phyloP scores from a whole-genome alignment of 2,329 filamentous ascomycete genomes.

The Nothomitra cinnamomea region DNA sequence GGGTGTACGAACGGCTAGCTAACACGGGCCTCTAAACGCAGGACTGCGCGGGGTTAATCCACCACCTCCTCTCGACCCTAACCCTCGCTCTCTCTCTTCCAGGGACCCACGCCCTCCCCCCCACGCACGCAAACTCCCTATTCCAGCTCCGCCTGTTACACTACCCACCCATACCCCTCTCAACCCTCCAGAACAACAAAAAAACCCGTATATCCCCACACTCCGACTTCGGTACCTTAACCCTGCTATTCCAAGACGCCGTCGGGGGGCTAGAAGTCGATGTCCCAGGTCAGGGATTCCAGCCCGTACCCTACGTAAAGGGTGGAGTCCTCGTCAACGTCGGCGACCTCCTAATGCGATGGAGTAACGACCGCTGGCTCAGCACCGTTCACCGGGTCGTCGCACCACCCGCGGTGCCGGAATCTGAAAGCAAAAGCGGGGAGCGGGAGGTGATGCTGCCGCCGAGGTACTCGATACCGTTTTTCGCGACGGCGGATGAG shows the following conservation, averaged over 20 bases:
- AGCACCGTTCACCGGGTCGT: conserved; percentile 83
- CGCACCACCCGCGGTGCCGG: conserved; percentile 43
- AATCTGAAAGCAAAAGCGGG: conserved; percentile 9
- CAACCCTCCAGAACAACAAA: conserved; percentile 43
- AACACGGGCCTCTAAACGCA: conserved; percentile 28
- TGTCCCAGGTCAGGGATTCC: neutral
- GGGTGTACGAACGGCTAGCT: neutral
- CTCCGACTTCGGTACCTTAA: conserved; percentile 40
- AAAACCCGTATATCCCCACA: conserved; percentile 67
- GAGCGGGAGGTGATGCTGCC: conserved; percentile 15
- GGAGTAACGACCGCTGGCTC: conserved; percentile 64
- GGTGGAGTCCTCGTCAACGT: conserved; percentile 5
- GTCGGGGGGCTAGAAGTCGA: conserved; percentile 6
- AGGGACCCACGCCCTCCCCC: conserved; percentile 46
- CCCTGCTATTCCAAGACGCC: conserved; percentile 6
- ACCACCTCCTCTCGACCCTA: conserved; percentile 16
- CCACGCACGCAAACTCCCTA: conserved; percentile 28
- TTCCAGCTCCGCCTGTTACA: conserved; percentile 50
- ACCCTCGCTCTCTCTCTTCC: conserved; percentile 14
- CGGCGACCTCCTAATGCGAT: conserved; percentile 7
- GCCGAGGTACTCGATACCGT: conserved; percentile 24
- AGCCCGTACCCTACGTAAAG: neutral
- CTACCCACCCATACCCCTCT: conserved; percentile 51
- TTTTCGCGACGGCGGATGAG: conserved; percentile 22
- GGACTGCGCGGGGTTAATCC: conserved; percentile 12